Percentiles rank a stretch among this genome's conserved stretches.
Conservation (phyloP, 108 stramenopile genomes). For the Stephanodiscus triporus region DNA sequence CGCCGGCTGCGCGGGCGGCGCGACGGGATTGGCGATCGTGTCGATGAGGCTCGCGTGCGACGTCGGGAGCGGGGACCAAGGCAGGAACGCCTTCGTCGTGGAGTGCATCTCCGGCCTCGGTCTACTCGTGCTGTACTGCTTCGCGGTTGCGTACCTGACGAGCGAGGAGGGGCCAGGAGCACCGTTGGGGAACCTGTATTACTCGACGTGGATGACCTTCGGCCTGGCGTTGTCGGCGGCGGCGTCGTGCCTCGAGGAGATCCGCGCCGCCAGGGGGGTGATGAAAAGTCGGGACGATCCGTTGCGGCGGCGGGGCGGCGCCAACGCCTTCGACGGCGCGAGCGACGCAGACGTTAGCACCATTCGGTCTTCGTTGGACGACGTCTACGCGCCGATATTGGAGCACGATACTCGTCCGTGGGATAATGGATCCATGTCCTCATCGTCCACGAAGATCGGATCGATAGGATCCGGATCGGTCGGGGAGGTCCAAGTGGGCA, state of each 20-base stretch:
- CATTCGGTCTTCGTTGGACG: not conserved
- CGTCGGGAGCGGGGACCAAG: constrained; percentile 31
- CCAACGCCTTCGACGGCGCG: no score
- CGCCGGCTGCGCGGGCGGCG: constrained; percentile 65
- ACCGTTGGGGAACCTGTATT: constrained; percentile 81
- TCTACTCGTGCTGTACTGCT: constrained; percentile 29
- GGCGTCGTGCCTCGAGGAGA: constrained; percentile 46
- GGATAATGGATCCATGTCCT: not conserved
- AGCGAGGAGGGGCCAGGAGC: constrained; percentile 75
- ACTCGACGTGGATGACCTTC: constrained; percentile 77
- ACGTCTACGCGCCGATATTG: not conserved
- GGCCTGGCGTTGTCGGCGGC: constrained; percentile 35
- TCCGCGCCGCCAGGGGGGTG: constrained; percentile 26
- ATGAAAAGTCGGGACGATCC: not conserved
- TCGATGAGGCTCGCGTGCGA: constrained; percentile 72
- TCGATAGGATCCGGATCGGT: constrained; percentile 10
- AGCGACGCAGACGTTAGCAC: not conserved
- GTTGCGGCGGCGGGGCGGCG: not conserved
- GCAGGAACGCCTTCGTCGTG: constrained; percentile 25
- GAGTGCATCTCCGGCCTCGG: constrained; percentile 31
- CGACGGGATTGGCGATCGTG: constrained; percentile 59
- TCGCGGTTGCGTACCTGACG: constrained; percentile 59
- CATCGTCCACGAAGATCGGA: not conserved
- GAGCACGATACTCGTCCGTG: not conserved
- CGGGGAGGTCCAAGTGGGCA: constrained; percentile 15